Conservation (phyloP, 2,329 filamentous ascomycete species). For the Chaetothyriales sp. region DNA sequence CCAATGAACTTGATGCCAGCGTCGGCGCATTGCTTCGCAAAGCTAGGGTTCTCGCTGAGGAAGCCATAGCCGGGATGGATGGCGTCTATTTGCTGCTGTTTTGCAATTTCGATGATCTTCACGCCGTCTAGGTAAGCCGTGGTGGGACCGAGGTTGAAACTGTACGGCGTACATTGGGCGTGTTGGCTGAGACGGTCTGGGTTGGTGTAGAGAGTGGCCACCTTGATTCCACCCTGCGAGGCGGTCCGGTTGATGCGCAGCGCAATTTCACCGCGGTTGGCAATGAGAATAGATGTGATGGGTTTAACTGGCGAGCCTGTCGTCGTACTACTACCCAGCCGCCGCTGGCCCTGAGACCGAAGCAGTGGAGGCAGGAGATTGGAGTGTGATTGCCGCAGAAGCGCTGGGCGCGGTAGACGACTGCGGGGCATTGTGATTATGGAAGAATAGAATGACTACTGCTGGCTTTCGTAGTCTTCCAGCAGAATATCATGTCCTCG, state of each 20-base stretch:
- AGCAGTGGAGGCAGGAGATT: neutral
- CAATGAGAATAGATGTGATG: slow-evolving; percentile 47
- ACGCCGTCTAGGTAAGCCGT: slow-evolving; percentile 87
- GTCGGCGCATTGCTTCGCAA: slow-evolving; percentile 74
- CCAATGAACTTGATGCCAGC: slow-evolving; percentile 91
- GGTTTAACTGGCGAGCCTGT: neutral
- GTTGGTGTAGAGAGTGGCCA: slow-evolving; percentile 89
- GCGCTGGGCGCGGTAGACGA: neutral
- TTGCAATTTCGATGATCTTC: slow-evolving; percentile 76
- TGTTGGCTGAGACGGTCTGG: slow-evolving; percentile 80
- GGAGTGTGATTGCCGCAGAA: neutral
- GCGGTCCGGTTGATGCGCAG: slow-evolving; percentile 84
- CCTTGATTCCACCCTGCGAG: slow-evolving; percentile 71
- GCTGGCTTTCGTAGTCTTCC: neutral
- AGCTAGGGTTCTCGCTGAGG: slow-evolving; percentile 67
- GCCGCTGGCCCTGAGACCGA: neutral
- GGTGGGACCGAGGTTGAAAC: slow-evolving; percentile 67
- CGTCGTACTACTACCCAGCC: neutral
- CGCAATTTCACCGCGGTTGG: slow-evolving; percentile 93
- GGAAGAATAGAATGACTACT: neutral
- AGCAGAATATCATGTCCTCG: neutral
- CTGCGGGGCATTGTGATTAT: neutral
- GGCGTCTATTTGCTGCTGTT: slow-evolving; percentile 70
- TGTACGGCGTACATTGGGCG: slow-evolving; percentile 66
- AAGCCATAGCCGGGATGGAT: slow-evolving; percentile 95